phyloP scores from a whole-genome alignment of 2,329 filamentous ascomycete species.

The Cladophialophora bantiana region DNA sequence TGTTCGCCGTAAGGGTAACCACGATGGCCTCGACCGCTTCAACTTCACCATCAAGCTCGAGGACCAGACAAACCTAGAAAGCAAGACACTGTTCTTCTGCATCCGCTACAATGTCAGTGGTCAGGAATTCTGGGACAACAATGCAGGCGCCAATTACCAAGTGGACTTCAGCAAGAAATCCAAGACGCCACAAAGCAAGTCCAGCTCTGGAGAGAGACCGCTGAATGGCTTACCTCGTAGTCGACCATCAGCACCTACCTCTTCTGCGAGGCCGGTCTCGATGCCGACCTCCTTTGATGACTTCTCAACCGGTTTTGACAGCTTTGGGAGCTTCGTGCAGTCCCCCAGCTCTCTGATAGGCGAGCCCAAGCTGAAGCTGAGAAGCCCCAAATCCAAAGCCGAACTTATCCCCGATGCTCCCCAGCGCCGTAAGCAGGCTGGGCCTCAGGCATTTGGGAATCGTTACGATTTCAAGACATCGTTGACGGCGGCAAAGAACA shows the following conservation, averaged over 20 bases:
- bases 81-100: slow-evolving; percentile 92
- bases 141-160: slow-evolving; percentile 84
- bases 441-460: slow-evolving; percentile 81
- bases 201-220: slow-evolving; percentile 60
- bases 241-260: slow-evolving; percentile 64
- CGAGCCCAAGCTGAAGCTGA: slow-evolving; percentile 73
- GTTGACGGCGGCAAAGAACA: slow-evolving; percentile 79
- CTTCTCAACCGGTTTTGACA: slow-evolving; percentile 68
- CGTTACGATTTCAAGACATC: slow-evolving; percentile 98
- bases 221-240: slow-evolving; percentile 70
- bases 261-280: slow-evolving; percentile 60
- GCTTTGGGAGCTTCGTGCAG: slow-evolving; percentile 62
- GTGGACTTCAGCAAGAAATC: slow-evolving; percentile 87
- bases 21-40: slow-evolving; percentile 81
- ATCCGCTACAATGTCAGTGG: slow-evolving; percentile 85
- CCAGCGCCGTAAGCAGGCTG: slow-evolving; percentile 56
- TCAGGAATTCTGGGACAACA: slow-evolving; percentile 95
- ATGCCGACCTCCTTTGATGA: slow-evolving; percentile 70
- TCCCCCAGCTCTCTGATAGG: slow-evolving; percentile 69
- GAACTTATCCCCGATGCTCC: slow-evolving; percentile 68
- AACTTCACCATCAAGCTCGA: slow-evolving; percentile 92
- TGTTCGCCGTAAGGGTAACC: slow-evolving; percentile 67
- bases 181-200: slow-evolving; percentile 58
- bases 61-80: slow-evolving; percentile 88
- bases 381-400: slow-evolving; percentile 69